Percentiles rank a stretch among this genome's conserved stretches.
These are phyloP conservation scores for Daldinia childiae DNA, from an alignment of 495 filamentous ascomycete species.

Conservation along the genomic window DNA sequence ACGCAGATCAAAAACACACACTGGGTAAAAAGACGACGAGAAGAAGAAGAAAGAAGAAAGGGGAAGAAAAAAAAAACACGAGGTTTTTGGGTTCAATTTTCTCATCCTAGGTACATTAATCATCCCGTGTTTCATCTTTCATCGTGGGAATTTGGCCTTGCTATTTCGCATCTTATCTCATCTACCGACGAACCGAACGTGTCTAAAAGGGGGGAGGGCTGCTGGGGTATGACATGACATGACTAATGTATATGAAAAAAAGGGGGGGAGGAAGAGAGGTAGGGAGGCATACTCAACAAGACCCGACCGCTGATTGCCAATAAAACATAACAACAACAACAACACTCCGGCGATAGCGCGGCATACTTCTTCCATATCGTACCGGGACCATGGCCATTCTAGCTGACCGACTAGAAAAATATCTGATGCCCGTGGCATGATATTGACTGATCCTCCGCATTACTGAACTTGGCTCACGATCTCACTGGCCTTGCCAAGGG, in stretches of 20 bases:
- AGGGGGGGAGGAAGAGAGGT: background rate
- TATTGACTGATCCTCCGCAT: background rate
- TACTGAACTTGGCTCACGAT: constrained; percentile 98
- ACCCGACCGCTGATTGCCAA: constrained; percentile 25
- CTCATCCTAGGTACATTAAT: constrained; percentile 39
- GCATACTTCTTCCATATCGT: background rate
- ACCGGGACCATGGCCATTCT: constrained; percentile 13
- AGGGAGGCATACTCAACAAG: constrained; percentile 24
- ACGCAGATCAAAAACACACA: constrained; percentile 4
- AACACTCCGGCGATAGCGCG: constrained; percentile 16
- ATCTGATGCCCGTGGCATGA: constrained; percentile 4
- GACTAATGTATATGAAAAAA: constrained; percentile 22
- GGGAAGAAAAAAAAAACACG: background rate
- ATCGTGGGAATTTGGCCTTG: constrained; percentile 13
- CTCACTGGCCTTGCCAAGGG: constrained; percentile 84
- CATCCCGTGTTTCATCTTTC: constrained; percentile 24
- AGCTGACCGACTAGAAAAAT: constrained; percentile 6
- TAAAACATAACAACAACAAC: background rate
- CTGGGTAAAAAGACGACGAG: too few relatives aligned
- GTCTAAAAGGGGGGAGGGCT: constrained; percentile 32
- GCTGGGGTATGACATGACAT: constrained; percentile 39
- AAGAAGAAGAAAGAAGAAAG: too few relatives aligned
- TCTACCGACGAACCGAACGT: constrained; percentile 24
- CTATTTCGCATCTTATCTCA: constrained; percentile 25
- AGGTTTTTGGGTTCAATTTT: constrained; percentile 21